Percentiles rank a stretch among this genome's conserved stretches.
phyloP scores from a whole-genome alignment of 2,329 filamentous ascomycete genomes.

The Sodiomyces alkalinus region DNA sequence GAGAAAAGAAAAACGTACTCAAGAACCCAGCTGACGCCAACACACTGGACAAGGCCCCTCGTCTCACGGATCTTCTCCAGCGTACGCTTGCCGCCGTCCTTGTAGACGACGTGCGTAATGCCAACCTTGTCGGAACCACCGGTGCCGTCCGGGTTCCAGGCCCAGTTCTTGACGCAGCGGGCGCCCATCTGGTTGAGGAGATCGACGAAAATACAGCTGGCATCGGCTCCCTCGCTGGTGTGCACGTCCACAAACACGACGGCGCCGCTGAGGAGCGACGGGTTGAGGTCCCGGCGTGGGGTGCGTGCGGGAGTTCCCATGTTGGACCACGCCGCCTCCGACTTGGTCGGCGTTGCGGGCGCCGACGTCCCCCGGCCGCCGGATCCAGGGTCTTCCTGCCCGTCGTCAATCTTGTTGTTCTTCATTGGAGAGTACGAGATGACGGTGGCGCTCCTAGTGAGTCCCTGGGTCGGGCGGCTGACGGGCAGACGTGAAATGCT shows the following conservation, averaged over 20 bases:
- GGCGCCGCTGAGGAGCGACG: slow-evolving; percentile 47
- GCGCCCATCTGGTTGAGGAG: slow-evolving; percentile 72
- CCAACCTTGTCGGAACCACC: slow-evolving; percentile 38
- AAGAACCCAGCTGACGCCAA: slow-evolving; percentile 77
- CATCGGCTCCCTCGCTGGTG: slow-evolving; percentile 67
- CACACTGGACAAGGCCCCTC: slow-evolving; percentile 64
- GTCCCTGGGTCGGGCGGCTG: slow-evolving; percentile 22
- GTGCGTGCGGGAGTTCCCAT: slow-evolving; percentile 41
- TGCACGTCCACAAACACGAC: slow-evolving; percentile 75
- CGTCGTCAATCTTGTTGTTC: slow-evolving; percentile 16
- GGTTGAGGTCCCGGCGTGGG: slow-evolving; percentile 36
- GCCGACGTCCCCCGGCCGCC: slow-evolving; percentile 13
- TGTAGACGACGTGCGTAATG: slow-evolving; percentile 82
- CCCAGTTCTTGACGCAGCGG: slow-evolving; percentile 60
- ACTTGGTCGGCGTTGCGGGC: slow-evolving; percentile 30
- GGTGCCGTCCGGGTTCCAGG: slow-evolving; percentile 44
- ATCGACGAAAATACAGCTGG: slow-evolving; percentile 67
- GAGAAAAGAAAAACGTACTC: slow-evolving; percentile 45
- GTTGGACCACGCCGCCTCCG: slow-evolving; percentile 34
- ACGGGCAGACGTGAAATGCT: slow-evolving; percentile 32
- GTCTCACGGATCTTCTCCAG: slow-evolving; percentile 65
- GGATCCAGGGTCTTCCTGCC: slow-evolving; percentile 9
- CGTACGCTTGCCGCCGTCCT: slow-evolving; percentile 69
- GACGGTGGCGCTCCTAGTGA: slow-evolving; percentile 33
- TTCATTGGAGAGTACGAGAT: slow-evolving; percentile 40